Conservation (phyloP, 139 green algal species). For the Pleodorina starrii region DNA sequence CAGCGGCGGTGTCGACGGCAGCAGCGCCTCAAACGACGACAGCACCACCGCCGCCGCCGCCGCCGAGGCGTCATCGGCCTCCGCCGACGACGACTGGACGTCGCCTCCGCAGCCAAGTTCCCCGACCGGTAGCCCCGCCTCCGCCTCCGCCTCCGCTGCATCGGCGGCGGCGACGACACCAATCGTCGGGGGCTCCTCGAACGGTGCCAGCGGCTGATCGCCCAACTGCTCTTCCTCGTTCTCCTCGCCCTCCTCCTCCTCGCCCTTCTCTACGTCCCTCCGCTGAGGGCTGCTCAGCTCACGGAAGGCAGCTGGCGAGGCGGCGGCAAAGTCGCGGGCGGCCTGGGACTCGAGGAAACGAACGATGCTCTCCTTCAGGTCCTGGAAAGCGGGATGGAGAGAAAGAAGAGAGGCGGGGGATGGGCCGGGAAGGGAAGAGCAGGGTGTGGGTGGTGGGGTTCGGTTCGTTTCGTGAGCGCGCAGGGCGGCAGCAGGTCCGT, state of each 20-base stretch:
- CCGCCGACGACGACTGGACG: too few species aligned
- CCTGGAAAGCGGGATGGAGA: neutral
- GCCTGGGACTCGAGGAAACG: constrained; percentile 40
- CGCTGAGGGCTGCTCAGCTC: too few species aligned
- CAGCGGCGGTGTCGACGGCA: constrained; percentile 8
- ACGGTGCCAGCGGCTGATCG: too few species aligned
- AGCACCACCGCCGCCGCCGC: neutral
- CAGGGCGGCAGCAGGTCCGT: too few species aligned
- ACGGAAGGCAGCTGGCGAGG: neutral
- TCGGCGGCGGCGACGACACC: neutral
- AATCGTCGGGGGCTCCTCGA: too few species aligned
- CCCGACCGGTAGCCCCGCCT: neutral
- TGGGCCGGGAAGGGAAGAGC: neutral
- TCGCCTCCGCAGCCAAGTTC: too few species aligned
- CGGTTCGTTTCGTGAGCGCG: too few species aligned
- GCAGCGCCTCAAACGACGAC: neutral
- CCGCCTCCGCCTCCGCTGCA: neutral
- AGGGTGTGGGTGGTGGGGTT: neutral
- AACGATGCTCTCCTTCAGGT: constrained; percentile 25
- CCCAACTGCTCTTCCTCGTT: too few species aligned
- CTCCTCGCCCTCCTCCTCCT: too few species aligned
- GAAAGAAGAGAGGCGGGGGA: neutral
- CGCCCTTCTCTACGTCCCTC: too few species aligned
- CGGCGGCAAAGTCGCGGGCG: neutral
- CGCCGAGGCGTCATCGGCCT: neutral